Base-by-base conservation (phyloP, 345 rosid species). In the Salix dunnii region DNA sequence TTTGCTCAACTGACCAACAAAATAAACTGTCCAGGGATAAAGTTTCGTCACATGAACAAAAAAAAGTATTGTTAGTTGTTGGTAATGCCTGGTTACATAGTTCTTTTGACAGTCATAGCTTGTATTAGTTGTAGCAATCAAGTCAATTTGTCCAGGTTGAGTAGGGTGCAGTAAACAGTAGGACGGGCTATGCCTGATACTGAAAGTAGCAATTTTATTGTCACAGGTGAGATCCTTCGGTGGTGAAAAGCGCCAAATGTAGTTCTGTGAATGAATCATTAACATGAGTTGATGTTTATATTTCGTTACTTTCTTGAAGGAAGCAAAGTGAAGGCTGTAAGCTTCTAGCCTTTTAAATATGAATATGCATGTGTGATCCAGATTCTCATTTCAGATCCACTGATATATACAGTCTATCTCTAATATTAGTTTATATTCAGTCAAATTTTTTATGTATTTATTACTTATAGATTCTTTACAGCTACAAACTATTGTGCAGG, bases 221-320 rank as follows among this genome's bases (percentile, higher is more conserved):
- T 67, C 78, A 49, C 72, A 93, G 99, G 99, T 95, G 67, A 89
- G 99, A 86, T 95, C 98, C n/a, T 95, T 95, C 84, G 87, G 99
- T 64, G 99, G 99, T 74, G 99, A 95, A 85, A 93, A 86, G 79
- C 91, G 86, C 70, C 99, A 93, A 84, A 93, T 35, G 7, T 35
- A 40, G 65, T 65, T 74, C 99, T 25, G 69, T 90, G 77, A 93
- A 91, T 82, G 97, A 93, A 85, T 91, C 99, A 53, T 74, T 93
- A 84, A 95, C 99, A 74, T 88, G 99, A 78, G 87, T 90, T 78
- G 99, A 97, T 79, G 94, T 95, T 53, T 93, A 95, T 78, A 75
- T 95, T 63, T 95, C 99, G 72, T 82, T 95, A 78, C 58, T 95
- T 87, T 79, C 94, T 95, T 76, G 99, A 98, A 85, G 99, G 98